phyloP scores from a whole-genome alignment of 148 eudicot species.

The Oxyria digyna region DNA sequence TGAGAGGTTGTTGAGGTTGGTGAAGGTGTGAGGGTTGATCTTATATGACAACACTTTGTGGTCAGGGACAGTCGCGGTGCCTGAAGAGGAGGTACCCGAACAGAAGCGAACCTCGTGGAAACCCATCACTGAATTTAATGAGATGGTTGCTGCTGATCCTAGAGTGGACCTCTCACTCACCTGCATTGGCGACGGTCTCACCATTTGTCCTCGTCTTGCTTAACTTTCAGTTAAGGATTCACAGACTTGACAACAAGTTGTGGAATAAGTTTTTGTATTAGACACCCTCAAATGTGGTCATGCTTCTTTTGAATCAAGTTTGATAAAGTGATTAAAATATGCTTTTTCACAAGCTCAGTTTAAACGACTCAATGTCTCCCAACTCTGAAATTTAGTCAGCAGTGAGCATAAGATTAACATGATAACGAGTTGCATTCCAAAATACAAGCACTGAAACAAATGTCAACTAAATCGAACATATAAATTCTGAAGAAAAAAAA shows the following conservation, averaged over 20 bases:
- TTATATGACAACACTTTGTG: slow-evolving; percentile 31
- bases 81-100: slow-evolving; percentile 15
- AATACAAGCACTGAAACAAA: neutral
- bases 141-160: slow-evolving; percentile 14
- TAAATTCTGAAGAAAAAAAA: neutral
- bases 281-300: no score
- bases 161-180: slow-evolving; percentile 19
- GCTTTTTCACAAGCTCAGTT: no score
- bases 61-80: slow-evolving; percentile 16
- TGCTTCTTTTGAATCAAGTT: no score
- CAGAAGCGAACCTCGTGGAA: slow-evolving; percentile 8
- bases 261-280: no score
- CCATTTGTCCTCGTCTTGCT: slow-evolving; percentile 18
- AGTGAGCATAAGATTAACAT: neutral
- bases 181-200: slow-evolving; percentile 23
- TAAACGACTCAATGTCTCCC: no score
- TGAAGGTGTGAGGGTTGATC: slow-evolving; percentile 27
- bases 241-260: no score
- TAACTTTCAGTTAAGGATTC: no score
- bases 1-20: slow-evolving; percentile 19
- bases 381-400: neutral
- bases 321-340: no score
- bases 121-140: slow-evolving; percentile 19
- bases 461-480: neutral
- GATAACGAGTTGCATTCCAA: neutral